These are phyloP conservation scores for Dioszegia aurantiaca DNA, from an alignment of 768 basidiomycete genomes.

Conservation along the genomic window DNA sequence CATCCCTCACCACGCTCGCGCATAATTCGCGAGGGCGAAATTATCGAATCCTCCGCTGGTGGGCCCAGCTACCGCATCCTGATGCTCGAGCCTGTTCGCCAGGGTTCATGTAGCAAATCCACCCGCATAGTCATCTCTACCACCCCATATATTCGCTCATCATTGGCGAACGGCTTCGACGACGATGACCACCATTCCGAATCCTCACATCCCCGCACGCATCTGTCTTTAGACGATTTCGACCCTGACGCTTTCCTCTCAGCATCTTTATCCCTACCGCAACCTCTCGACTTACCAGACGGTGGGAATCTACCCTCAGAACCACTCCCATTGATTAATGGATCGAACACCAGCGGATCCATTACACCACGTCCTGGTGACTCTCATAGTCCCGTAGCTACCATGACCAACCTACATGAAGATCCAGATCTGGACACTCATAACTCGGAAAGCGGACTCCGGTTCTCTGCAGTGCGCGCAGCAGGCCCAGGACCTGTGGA, in stretches of 20 bases:
- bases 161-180: constrained; percentile 9
- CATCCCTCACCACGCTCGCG: neutral
- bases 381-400: neutral
- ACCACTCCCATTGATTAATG: neutral
- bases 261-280: constrained; percentile 19
- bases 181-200: constrained; percentile 9
- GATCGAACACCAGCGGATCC: constrained; percentile 30
- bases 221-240: constrained; percentile 34
- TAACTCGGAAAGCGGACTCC: constrained; percentile 14
- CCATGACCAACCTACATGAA: neutral
- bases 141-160: constrained; percentile 15
- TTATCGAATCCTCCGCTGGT: constrained; percentile 4
- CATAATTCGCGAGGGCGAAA: constrained; percentile 31
- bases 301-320: constrained; percentile 1
- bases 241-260: constrained; percentile 48
- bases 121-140: constrained; percentile 61
- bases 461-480: constrained; percentile 29
- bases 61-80: constrained; percentile 54
- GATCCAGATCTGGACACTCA: neutral
- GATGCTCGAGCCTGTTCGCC: constrained; percentile 68
- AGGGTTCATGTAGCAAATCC: constrained; percentile 60
- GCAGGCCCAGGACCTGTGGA: constrained; percentile 9
- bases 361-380: constrained; percentile 40
- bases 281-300: constrained; percentile 16
- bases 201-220: constrained; percentile 22